Evolutionary conservation across 768 basidiomycete species (phyloP).

Genomic region (Terana coerulea): DNA sequence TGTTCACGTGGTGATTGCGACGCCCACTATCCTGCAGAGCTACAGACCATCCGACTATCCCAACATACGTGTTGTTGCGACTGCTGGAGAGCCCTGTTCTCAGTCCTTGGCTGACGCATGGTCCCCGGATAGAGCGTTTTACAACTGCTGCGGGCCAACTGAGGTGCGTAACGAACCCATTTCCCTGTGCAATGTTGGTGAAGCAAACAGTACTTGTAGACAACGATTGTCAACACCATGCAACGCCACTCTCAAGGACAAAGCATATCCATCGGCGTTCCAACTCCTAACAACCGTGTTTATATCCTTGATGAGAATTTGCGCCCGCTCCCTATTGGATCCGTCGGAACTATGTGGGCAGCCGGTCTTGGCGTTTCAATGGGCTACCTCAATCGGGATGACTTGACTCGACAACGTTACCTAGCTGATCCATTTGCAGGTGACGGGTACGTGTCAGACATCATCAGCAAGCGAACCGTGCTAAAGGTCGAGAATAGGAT

Average conservation of each 20-base stretch:
- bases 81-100: conserved; percentile 48
- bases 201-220: conserved; percentile 21
- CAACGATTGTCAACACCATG: conserved; percentile 52
- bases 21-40: conserved; percentile 38
- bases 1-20: conserved; percentile 40
- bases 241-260: conserved; percentile 37
- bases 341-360: conserved; percentile 21
- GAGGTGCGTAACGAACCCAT: conserved; percentile 38
- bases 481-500: not conserved
- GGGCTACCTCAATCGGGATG: not conserved
- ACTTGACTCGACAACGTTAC: not conserved
- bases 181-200: not conserved
- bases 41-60: conserved; percentile 42
- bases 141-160: conserved; percentile 48
- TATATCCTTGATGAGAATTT: conserved; percentile 17
- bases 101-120: conserved; percentile 39
- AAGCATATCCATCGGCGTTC: conserved; percentile 24
- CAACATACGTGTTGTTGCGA: conserved; percentile 40
- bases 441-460: not conserved
- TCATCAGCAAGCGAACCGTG: not conserved
- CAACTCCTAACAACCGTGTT: conserved; percentile 21
- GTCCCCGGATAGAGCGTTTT: conserved; percentile 37
- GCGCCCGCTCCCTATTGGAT: conserved; percentile 12
- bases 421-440: not conserved
- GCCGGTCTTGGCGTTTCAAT: conserved; percentile 12